These are phyloP conservation scores for Phtheirospermum japonicum DNA, from an alignment of 257 asterid species.

Conservation along the genomic window DNA sequence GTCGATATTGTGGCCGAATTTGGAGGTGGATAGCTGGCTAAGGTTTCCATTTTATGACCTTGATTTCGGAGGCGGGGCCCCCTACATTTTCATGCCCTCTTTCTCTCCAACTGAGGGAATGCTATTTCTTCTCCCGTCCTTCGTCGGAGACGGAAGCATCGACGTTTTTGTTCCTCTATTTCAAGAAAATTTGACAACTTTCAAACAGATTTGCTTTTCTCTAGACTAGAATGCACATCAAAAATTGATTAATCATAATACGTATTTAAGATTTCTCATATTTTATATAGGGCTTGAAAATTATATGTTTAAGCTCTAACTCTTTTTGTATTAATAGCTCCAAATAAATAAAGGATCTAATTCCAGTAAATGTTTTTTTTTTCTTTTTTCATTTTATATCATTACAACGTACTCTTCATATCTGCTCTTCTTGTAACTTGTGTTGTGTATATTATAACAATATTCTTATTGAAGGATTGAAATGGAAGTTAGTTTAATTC, in stretches of 20 bases:
- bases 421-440: no score
- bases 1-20: slow-evolving; percentile 62
- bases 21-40: slow-evolving; percentile 83
- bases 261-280: no score
- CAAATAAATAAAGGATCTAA: no score
- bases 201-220: slow-evolving; percentile 61
- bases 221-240: slow-evolving; percentile 35
- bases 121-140: slow-evolving; percentile 67
- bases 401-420: no score
- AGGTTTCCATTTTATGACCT: slow-evolving; percentile 80
- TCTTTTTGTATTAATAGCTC: no score
- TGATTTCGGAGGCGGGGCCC: slow-evolving; percentile 76
- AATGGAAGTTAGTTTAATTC: no score
- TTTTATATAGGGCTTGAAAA: background rate
- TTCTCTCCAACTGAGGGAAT: slow-evolving; percentile 70
- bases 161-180: slow-evolving; percentile 69
- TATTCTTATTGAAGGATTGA: no score
- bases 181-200: slow-evolving; percentile 43
- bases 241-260: background rate
- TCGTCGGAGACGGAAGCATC: slow-evolving; percentile 65
- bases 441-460: no score
- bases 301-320: no score
- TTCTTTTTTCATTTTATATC: no score
- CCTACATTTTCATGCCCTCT: slow-evolving; percentile 72
- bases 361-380: no score